Base-by-base conservation (phyloP, 441 rosid genomes). In the Manihot esculenta region DNA sequence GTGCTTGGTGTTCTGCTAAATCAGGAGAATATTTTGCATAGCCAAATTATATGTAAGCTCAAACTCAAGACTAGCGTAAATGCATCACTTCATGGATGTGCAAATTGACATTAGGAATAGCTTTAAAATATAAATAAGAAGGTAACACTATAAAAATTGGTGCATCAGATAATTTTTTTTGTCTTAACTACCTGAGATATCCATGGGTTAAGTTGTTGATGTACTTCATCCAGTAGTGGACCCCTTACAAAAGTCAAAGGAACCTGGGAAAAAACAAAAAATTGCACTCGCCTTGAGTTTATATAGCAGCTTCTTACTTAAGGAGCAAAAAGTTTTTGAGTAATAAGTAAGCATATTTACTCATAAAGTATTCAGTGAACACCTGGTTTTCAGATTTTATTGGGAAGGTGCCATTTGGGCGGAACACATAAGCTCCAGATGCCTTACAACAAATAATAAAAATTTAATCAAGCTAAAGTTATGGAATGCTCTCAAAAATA, bases 381-480 rank as follows among this genome's bases (percentile, higher is more conserved):
- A 89, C 98, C 93, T 84, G 80, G 73, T 59, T 69, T 68, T 81
- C 83, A 12, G 80, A 69, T 76, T 68, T 83, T 83, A 21, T 72
- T 48, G 91, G 79, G 77, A 76, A 77, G 66, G 93, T 82, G 66
- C 86, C 87, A 84, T 94, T 94, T 67, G 98, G 98, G 55, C 97
- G 98, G 77, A 94, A 94, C 64, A 94, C 75, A 78, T 94, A 94
- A 35, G 97, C 97, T 74, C 99, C 99, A 10, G 97, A 83, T 71
- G 86, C 88, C 95, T 88, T 79, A n/a, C 73, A 66, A 77, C 66
- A 72, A 35, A 56, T 42, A 45, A 62, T 17, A 56, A 17, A 15
- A 9, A 45, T 66, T 55, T 64, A 35, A 47, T 38, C 65, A 65
- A 42, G 26, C 30, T 54, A 35, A 48, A 69, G 48, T 14, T 17